A percentile compares a stretch with the other conserved stretches of the same genome.
phyloP scores from a whole-genome alignment of 192 early-diverging fungal species.

The Linnemannia schmuckeri region DNA sequence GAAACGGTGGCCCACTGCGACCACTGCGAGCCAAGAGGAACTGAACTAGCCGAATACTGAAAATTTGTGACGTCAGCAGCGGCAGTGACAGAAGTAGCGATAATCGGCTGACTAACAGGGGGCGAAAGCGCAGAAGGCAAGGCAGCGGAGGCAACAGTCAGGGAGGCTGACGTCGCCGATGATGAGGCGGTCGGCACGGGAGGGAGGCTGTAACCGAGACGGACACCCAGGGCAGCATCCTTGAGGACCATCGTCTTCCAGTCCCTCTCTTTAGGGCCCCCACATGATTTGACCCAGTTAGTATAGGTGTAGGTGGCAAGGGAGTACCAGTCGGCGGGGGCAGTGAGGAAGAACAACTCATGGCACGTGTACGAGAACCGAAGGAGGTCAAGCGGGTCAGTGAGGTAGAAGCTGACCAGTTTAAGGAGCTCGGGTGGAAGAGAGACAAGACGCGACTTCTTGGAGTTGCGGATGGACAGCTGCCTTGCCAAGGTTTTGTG shows the following conservation, averaged over 20 bases:
- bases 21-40: background rate
- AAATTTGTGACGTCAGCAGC: background rate
- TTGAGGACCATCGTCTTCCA: constrained; percentile 17
- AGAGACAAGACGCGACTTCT: background rate
- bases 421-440: constrained; percentile 9
- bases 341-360: background rate
- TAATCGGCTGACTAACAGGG: no score
- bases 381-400: background rate
- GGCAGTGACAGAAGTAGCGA: background rate
- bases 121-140: background rate
- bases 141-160: background rate
- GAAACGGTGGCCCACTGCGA: background rate
- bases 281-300: background rate
- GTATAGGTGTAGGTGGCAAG: background rate
- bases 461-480: background rate
- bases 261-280: background rate
- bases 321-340: constrained; percentile 10
- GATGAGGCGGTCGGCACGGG: background rate
- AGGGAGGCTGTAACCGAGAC: background rate
- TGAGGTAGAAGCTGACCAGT: background rate
- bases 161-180: background rate
- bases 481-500: background rate
- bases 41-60: background rate
- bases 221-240: background rate
- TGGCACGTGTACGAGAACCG: background rate